Evolutionary conservation across 2,329 filamentous ascomycete species (phyloP).

Genomic region (Zopfia rhizophila): DNA sequence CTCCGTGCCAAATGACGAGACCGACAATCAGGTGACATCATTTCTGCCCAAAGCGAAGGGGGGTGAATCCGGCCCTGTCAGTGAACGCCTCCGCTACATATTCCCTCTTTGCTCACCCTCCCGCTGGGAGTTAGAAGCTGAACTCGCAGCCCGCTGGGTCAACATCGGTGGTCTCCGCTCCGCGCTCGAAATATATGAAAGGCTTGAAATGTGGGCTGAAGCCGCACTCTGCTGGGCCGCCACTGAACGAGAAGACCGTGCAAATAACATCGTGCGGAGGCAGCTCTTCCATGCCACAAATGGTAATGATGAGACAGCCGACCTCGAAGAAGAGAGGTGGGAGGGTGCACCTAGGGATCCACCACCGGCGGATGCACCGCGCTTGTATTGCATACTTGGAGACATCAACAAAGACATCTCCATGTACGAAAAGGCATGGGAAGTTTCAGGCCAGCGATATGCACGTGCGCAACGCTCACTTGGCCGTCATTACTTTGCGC

Average conservation of each 20-base stretch:
- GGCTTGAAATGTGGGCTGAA: constrained; percentile 93
- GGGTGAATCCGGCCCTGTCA: constrained; percentile 80
- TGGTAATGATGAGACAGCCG: constrained; percentile 49
- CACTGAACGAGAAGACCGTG: constrained; percentile 84
- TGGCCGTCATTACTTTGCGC: constrained; percentile 77
- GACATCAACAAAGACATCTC: constrained; percentile 80
- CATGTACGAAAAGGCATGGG: constrained; percentile 89
- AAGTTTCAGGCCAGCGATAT: constrained; percentile 81
- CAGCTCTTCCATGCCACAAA: constrained; percentile 77
- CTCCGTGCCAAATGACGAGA: constrained; percentile 30
- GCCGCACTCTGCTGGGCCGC: constrained; percentile 88
- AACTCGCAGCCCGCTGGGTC: constrained; percentile 93
- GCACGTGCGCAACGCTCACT: constrained; percentile 88
- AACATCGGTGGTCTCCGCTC: constrained; percentile 86
- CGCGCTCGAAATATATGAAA: constrained; percentile 94
- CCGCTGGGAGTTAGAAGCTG: constrained; percentile 92
- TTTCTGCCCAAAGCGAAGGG: constrained; percentile 83
- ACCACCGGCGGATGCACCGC: constrained; percentile 81
- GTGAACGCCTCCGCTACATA: constrained; percentile 82
- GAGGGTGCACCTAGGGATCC: constrained; percentile 76
- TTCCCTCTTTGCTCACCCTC: constrained; percentile 86
- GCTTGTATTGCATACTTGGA: constrained; percentile 91
- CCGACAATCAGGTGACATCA: constrained; percentile 67
- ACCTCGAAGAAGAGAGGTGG: constrained; percentile 63
- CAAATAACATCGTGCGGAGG: constrained; percentile 77